Evolutionary conservation across 345 rosid genomes (phyloP), one percentile per base, ranked within the genome.

Genomic region (Syzygium jambos): DNA sequence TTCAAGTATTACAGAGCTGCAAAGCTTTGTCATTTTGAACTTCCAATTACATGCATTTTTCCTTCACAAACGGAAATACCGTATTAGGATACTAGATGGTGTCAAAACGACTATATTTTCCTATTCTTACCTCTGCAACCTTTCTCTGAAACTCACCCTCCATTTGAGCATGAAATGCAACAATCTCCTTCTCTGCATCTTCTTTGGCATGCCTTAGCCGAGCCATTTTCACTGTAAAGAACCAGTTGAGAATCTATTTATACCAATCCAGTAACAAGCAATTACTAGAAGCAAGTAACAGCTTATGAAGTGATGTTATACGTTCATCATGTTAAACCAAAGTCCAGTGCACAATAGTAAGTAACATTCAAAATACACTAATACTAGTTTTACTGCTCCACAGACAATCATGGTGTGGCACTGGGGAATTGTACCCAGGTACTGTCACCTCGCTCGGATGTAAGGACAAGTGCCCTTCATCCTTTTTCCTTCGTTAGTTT

Each of bases 121-220:
- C 63, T 27, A 53, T 83, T 86, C 91, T 89, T 84, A 95, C 98
- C 96, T 91, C 96, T 52, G 95, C 91, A 65, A 95, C 89, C 89
- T 94, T 95, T 89, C 89, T 94, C 93, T 95, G 97, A 90, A 93
- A 97, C 57, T 93, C 94, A 61, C 89, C 89, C 89, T 97, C 98
- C 85, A 95, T 91, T 54, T 89, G 96, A 85, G 95, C 92, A 85
- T 93, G 95, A 85, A 89, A 95, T 14, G 92, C 93, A 89, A 95
- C 89, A 87, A 95, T 80, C 91, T 95, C 97, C 89, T 88, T 95
- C 85, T 93, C 96, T 63, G 96, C 97, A 89, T 95, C 96, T 85
- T 96, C 98, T 90, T 96, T 95, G 89, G 99, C 98, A 90, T 93
- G 97, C 89, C 93, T 96, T 89, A 97, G 87, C 87, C 96, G 94